phyloP scores from a whole-genome alignment of 1,139 yeast genomes.

The Taphrina wiesneri region DNA sequence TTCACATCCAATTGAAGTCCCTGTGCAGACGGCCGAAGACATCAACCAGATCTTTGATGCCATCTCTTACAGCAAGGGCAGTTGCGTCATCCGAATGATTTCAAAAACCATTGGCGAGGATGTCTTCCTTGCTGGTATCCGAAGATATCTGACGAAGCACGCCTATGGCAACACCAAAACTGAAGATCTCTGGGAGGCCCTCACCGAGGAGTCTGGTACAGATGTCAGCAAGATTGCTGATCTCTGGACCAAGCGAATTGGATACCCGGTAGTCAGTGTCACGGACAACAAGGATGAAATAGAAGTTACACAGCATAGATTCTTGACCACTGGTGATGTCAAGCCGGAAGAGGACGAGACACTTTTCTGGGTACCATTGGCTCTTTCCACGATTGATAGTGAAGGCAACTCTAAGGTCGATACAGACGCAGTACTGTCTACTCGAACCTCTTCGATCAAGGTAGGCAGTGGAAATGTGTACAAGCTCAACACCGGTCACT shows the following conservation, averaged over 20 bases:
- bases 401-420: conserved; percentile 55
- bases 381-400: conserved; percentile 66
- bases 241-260: conserved; percentile 79
- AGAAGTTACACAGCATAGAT: conserved; percentile 68
- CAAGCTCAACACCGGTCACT: conserved; percentile 78
- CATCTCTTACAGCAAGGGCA: conserved; percentile 80
- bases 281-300: conserved; percentile 49
- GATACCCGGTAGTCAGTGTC: conserved; percentile 77
- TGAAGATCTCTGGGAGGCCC: conserved; percentile 75
- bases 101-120: conserved; percentile 76
- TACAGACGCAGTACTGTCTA: conserved; percentile 51
- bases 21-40: conserved; percentile 76
- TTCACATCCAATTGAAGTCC: conserved; percentile 85
- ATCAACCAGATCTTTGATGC: conserved; percentile 86
- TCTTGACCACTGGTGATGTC: conserved; percentile 76
- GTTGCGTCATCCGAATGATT: conserved; percentile 75
- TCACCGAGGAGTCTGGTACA: conserved; percentile 70
- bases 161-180: conserved; percentile 77
- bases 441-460: conserved; percentile 51
- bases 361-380: conserved; percentile 81
- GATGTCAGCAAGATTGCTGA: conserved; percentile 73
- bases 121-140: conserved; percentile 72
- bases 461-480: conserved; percentile 58
- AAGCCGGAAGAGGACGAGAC: conserved; percentile 68
- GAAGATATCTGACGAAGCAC: conserved; percentile 68